These are phyloP conservation scores for Fraxinus floribunda DNA, from an alignment of 305 asterid species.

Conservation along the genomic window DNA sequence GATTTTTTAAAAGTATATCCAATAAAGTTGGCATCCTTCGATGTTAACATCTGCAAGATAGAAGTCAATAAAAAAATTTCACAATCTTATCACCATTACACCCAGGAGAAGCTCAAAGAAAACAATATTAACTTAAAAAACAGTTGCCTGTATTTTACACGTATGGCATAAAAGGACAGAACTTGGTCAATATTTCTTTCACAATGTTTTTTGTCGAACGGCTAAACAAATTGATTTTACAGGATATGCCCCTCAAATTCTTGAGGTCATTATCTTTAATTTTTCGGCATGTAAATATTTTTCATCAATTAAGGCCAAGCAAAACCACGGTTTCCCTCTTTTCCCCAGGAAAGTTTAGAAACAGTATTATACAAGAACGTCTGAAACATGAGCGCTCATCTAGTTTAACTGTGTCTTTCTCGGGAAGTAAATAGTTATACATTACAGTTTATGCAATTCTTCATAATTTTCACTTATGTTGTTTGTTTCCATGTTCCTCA, in stretches of 20 bases:
- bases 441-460: not conserved
- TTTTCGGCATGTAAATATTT: not conserved
- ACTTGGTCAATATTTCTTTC: not conserved
- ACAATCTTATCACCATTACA: not conserved
- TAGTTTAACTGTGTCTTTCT: not conserved
- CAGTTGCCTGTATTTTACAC: not conserved
- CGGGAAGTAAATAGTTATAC: not conserved
- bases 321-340: not conserved
- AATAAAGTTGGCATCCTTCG: conserved; percentile 91
- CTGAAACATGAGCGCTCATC: not conserved
- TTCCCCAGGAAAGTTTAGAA: not conserved
- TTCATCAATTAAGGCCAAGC: not conserved
- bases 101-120: not conserved
- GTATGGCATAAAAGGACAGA: not conserved
- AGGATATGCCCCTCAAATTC: not conserved
- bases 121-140: not conserved
- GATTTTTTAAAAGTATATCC: conserved; percentile 97
- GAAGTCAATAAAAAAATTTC: not conserved
- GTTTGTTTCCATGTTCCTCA: not conserved
- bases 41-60: conserved; percentile 79
- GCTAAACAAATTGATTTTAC: not conserved
- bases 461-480: not conserved
- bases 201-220: not conserved
- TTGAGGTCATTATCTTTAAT: not conserved
- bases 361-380: not conserved